Conservation (phyloP, 1,284 basidiomycete genomes). For the Trichosporon sp. region DNA sequence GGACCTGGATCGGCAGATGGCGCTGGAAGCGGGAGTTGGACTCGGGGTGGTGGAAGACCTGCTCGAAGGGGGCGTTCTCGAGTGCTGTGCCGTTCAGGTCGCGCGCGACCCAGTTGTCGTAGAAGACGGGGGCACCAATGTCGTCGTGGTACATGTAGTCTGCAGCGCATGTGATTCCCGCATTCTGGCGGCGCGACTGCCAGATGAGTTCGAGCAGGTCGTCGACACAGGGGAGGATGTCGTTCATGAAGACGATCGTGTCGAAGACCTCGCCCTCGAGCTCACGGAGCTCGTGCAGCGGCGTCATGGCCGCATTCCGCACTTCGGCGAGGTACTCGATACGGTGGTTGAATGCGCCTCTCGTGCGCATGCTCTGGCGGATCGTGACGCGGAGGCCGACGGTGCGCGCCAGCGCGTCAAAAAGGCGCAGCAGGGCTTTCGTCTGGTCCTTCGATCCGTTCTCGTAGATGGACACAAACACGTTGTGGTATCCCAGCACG, state of each 20-base stretch:
- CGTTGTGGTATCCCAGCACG: conserved; percentile 89
- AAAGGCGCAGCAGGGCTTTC: conserved; percentile 84
- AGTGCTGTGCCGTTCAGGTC: conserved; percentile 95
- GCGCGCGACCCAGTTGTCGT: conserved; percentile 95
- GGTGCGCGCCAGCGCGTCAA: conserved; percentile 78
- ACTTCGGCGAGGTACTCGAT: conserved; percentile 98
- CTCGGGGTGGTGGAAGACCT: conserved; percentile 74
- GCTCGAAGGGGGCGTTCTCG: conserved; percentile 91
- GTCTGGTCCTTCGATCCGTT: conserved; percentile 95
- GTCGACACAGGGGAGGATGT: conserved; percentile 89
- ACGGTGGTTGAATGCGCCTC: conserved; percentile 94
- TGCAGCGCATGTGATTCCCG: conserved; percentile 90
- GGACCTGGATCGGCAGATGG: conserved; percentile 87
- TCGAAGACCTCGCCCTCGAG: conserved; percentile 86
- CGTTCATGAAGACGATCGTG: conserved; percentile 95
- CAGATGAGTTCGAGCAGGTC: conserved; percentile 92
- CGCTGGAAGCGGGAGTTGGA: conserved; percentile 74
- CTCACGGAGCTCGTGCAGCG: conserved; percentile 83
- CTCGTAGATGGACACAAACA: conserved; percentile 95
- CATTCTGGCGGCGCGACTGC: conserved; percentile 84
- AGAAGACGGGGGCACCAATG: conserved; percentile 84
- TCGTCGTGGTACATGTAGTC: conserved; percentile 98
- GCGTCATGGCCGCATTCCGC: conserved; percentile 87
- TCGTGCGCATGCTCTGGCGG: conserved; percentile 77
- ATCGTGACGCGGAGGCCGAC: conserved; percentile 88